phyloP scores from a whole-genome alignment of 1,284 basidiomycete species.

The Tilletia setariae region DNA sequence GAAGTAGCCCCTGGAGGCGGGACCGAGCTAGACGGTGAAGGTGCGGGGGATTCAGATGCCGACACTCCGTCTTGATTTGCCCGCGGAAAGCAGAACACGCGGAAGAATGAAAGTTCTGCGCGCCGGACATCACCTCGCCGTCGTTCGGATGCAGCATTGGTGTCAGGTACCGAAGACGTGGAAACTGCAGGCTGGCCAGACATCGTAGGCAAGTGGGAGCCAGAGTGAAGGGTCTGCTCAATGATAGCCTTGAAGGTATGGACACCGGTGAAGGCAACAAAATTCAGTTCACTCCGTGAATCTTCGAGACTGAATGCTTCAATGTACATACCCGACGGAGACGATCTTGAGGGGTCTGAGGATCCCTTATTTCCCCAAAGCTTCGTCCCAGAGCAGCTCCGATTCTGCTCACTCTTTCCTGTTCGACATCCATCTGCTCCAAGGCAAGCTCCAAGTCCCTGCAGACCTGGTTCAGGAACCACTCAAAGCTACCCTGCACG shows the following conservation, averaged over 20 bases:
- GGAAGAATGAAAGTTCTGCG: slow-evolving; percentile 14
- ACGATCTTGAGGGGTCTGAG: too few species aligned
- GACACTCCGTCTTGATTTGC: neutral
- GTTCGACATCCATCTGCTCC: slow-evolving; percentile 6
- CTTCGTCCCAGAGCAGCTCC: neutral
- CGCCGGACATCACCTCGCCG: neutral
- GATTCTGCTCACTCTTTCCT: neutral
- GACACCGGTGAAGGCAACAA: too few species aligned
- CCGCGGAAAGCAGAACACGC: slow-evolving; percentile 9
- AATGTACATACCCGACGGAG: too few species aligned
- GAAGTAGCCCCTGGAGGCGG: neutral
- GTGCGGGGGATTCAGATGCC: neutral
- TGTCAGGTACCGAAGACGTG: too few species aligned
- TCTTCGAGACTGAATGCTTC: too few species aligned
- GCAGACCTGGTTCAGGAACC: neutral
- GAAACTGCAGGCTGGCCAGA: too few species aligned
- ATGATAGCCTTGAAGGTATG: too few species aligned
- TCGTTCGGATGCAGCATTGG: neutral
- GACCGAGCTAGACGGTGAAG: neutral
- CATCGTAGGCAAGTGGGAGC: too few species aligned
- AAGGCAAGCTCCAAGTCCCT: neutral
- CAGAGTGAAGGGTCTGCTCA: too few species aligned
- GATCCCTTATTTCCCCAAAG: neutral
- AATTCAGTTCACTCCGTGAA: too few species aligned
- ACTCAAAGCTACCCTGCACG: neutral